These are phyloP conservation scores for Populus alba DNA, from an alignment of 345 rosid species.

Conservation along the genomic window DNA sequence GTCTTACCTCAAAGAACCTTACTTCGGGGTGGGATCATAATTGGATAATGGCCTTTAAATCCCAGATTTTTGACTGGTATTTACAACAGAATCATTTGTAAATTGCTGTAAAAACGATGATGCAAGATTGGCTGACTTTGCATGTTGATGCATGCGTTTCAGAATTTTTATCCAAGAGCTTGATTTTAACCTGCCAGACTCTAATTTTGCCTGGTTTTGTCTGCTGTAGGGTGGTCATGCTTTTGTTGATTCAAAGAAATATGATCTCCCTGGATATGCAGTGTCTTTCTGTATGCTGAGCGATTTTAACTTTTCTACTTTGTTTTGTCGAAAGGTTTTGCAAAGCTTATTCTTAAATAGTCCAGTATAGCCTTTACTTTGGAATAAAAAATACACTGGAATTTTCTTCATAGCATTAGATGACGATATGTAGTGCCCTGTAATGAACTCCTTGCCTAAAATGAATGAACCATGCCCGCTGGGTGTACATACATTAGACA, in stretches of 20 bases:
- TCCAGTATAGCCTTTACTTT: neutral
- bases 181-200: neutral
- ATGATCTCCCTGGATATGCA: slow-evolving; percentile 26
- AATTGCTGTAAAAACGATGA: neutral
- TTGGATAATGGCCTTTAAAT: neutral
- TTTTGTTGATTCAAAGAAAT: slow-evolving; percentile 8
- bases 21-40: neutral
- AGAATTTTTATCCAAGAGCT: neutral
- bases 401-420: too few relatives aligned
- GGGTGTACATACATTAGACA: too few relatives aligned
- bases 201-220: neutral
- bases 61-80: neutral
- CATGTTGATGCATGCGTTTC: neutral
- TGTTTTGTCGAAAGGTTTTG: neutral
- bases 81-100: neutral
- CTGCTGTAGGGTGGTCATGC: slow-evolving; percentile 11
- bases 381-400: neutral
- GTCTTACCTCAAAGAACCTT: neutral
- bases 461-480: too few relatives aligned
- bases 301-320: neutral
- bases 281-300: slow-evolving; percentile 12
- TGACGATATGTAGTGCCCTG: too few relatives aligned
- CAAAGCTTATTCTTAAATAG: neutral
- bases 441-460: too few relatives aligned
- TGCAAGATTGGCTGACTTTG: neutral